phyloP scores from a whole-genome alignment of 2,329 filamentous ascomycete genomes.

The Fusarium buxicola region DNA sequence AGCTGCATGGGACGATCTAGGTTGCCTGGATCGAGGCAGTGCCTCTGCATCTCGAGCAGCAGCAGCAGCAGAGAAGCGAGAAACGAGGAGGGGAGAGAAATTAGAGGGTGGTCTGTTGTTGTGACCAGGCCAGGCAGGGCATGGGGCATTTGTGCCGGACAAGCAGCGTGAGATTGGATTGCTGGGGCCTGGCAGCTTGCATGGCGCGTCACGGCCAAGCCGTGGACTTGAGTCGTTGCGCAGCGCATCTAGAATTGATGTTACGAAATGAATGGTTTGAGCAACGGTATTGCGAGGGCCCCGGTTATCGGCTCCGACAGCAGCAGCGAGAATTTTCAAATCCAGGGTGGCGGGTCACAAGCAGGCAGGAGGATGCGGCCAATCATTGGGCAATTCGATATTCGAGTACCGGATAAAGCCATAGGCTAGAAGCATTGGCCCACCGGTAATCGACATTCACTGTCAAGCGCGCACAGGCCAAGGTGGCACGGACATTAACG shows the following conservation, averaged over 20 bases:
- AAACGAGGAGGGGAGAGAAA: constrained; percentile 4
- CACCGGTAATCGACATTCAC: constrained; percentile 39
- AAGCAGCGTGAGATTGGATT: not conserved
- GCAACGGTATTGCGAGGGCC: constrained; percentile 14
- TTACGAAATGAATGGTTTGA: constrained; percentile 34
- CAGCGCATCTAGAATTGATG: constrained; percentile 23
- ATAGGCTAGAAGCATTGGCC: constrained; percentile 36
- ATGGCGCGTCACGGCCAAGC: constrained; percentile 9
- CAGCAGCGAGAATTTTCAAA: constrained; percentile 39
- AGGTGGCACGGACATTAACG: constrained; percentile 26
- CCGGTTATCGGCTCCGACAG: constrained; percentile 43
- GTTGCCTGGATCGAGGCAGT: constrained; percentile 23
- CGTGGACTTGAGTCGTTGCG: constrained; percentile 24
- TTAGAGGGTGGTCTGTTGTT: constrained; percentile 7
- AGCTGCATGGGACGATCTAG: constrained; percentile 32
- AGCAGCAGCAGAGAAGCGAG: not conserved
- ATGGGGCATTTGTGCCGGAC: not conserved
- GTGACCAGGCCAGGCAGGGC: not conserved
- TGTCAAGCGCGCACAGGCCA: constrained; percentile 30
- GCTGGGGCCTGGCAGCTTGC: constrained; percentile 3
- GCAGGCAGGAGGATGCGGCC: constrained; percentile 4
- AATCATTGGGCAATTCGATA: constrained; percentile 33
- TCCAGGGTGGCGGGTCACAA: constrained; percentile 33
- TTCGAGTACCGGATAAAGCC: constrained; percentile 32
- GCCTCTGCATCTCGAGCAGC: constrained; percentile 2